These are phyloP conservation scores for Sarocladium kiliense DNA, from an alignment of 2,329 filamentous ascomycete species.

Conservation along the genomic window DNA sequence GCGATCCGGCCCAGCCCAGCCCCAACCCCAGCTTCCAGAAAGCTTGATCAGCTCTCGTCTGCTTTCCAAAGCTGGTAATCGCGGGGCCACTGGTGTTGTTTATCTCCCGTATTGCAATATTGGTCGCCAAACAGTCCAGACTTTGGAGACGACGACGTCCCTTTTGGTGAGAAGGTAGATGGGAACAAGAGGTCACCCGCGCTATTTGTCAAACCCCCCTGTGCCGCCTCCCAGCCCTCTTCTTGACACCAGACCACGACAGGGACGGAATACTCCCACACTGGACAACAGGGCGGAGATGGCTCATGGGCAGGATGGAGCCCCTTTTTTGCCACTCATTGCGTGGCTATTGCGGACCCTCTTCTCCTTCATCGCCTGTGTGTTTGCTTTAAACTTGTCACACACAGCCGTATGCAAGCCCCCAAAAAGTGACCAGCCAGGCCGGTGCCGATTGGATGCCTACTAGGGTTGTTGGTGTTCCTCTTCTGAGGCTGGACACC, in stretches of 20 bases:
- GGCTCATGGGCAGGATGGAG: not conserved
- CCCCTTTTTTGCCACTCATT: slow-evolving; percentile 3
- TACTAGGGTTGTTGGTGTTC: not conserved
- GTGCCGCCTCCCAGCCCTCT: no score
- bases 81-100: not conserved
- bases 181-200: no score
- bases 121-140: not conserved
- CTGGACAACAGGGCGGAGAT: not conserved
- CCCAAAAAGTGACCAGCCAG: not conserved
- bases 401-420: not conserved
- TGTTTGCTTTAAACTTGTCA: not conserved
- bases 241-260: no score
- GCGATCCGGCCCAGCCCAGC: not conserved
- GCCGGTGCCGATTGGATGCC: not conserved
- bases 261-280: no score
- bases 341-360: not conserved
- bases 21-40: slow-evolving; percentile 3
- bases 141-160: not conserved
- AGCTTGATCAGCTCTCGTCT: not conserved
- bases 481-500: not conserved
- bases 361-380: not conserved
- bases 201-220: no score
- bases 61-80: slow-evolving; percentile 2
- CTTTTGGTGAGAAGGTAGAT: no score
- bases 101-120: not conserved